Base-by-base conservation (phyloP, 768 basidiomycete genomes). In the Amanita molliuscula region DNA sequence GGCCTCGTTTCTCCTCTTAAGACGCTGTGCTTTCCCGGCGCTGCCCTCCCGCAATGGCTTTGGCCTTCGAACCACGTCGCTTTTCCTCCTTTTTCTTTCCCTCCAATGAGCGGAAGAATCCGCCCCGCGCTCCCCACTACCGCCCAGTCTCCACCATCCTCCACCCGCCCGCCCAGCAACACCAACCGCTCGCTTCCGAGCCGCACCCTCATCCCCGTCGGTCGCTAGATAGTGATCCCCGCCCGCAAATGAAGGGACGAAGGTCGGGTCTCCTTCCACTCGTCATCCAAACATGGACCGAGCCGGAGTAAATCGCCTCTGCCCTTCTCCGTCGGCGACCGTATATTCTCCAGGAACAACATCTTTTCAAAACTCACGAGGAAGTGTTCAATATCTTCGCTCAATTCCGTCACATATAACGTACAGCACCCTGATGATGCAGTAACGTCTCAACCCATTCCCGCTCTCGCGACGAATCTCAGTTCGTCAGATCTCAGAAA, bases 71-170 rank as follows among this genome's bases (percentile, higher is more conserved):
- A n/a, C 21, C 49, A 3, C 40, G 40, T 36, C 41, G 21, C 26
- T 44, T 33, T 2, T 34, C 31, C 28, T 23, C 16, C 7, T 35
- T 34, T 33, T n/a, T 33, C 7, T 45, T 33, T 33, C 31, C 18
- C 16, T 41, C 18, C 37, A 3, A 18, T 2, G 48, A 49, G 26
- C 54, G 45, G 21, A 37, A 25, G 29, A 28, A 47, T 5, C 54
- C 50, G 16, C 54, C 55, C 54, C 35, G 49, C 54, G 4, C 48
- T 50, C 62, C 66, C 36, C 70, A 73, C 51, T 73, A 73, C 53
- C 66, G 67, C 36, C 70, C 72, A 1, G 62, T 67, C 53, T 73
- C 73, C 1, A 62, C 65, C 3, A 54, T 70, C 36, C 56, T 63
- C 9, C 62, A 65, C 4, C 40, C 55, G 29, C 41, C 54, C 5